Evolutionary conservation across 2,329 filamentous ascomycete species (phyloP).

Genomic region (Neonectria ditissima): DNA sequence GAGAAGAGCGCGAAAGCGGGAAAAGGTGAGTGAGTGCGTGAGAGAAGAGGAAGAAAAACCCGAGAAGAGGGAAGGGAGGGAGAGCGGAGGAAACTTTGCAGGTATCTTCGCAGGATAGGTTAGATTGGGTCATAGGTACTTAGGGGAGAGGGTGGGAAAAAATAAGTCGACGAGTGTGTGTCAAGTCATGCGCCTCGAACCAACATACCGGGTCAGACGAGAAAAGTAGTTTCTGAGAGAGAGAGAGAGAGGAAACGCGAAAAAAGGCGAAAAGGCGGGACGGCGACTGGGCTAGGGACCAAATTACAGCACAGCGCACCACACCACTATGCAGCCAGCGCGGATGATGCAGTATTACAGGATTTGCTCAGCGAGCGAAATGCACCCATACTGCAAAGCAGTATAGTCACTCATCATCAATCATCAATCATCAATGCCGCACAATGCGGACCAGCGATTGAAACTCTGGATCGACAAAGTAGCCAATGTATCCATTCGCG

Average conservation of each 20-base stretch:
- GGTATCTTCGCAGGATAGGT: conserved; percentile 14
- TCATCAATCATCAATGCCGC: background rate
- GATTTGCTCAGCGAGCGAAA: background rate
- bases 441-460: background rate
- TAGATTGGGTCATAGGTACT: conserved; percentile 16
- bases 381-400: background rate
- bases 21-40: conserved; percentile 4
- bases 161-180: conserved; percentile 12
- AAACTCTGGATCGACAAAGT: background rate
- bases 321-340: conserved; percentile 8
- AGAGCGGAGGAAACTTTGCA: conserved; percentile 11
- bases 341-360: background rate
- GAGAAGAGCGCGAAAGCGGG: background rate
- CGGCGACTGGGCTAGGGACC: conserved; percentile 3
- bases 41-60: conserved; percentile 18
- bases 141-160: conserved; percentile 21
- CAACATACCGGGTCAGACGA: conserved; percentile 22
- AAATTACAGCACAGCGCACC: conserved; percentile 4
- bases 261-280: conserved; percentile 1
- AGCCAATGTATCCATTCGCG: background rate
- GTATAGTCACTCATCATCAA: background rate
- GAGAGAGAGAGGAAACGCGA: conserved; percentile 2
- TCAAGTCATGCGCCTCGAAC: conserved; percentile 14
- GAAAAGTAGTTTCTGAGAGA: conserved; percentile 2
- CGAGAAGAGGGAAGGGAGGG: conserved; percentile 20